These are phyloP conservation scores for Globisporangium camurandrum DNA, from an alignment of 352 stramenopile species.

Conservation along the genomic window DNA sequence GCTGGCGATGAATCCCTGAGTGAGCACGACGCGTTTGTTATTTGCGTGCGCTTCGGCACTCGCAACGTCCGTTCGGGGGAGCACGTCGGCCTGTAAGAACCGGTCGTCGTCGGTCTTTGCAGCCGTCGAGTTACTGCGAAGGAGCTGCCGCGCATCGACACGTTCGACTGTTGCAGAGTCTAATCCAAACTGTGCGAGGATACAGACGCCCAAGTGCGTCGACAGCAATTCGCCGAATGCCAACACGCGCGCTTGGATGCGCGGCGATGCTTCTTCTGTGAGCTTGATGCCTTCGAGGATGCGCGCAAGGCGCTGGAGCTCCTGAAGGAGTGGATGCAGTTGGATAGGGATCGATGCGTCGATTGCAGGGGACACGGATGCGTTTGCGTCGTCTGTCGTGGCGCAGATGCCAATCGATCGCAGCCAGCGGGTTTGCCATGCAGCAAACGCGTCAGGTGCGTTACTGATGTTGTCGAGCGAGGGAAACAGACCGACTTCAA, in stretches of 20 bases:
- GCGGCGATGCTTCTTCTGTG: slow-evolving; percentile 80
- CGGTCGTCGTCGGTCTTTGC: slow-evolving; percentile 73
- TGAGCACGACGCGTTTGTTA: slow-evolving; percentile 87
- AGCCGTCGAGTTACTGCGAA: slow-evolving; percentile 51
- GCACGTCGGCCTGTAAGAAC: slow-evolving; percentile 70
- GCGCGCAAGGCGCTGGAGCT: slow-evolving; percentile 76
- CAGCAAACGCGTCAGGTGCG: slow-evolving; percentile 37
- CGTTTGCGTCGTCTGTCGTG: slow-evolving; percentile 41
- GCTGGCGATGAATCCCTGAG: slow-evolving; percentile 94
- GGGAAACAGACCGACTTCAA: slow-evolving; percentile 56
- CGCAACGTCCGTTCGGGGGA: slow-evolving; percentile 31
- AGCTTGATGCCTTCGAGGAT: slow-evolving; percentile 82
- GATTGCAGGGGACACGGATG: slow-evolving; percentile 33
- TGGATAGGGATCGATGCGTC: slow-evolving; percentile 29
- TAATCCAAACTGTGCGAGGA: slow-evolving; percentile 58
- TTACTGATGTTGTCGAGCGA: slow-evolving; percentile 19
- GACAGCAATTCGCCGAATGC: slow-evolving; percentile 84
- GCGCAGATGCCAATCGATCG: no score
- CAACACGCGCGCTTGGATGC: slow-evolving; percentile 76
- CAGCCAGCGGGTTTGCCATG: slow-evolving; percentile 56
- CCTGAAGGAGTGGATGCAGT: slow-evolving; percentile 61
- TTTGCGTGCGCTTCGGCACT: slow-evolving; percentile 20
- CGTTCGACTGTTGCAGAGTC: slow-evolving; percentile 41
- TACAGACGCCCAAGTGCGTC: slow-evolving; percentile 70
- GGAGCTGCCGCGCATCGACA: slow-evolving; percentile 69